Evolutionary conservation across 2,329 filamentous ascomycete species (phyloP).

Genomic region (Seiridium cupressi): DNA sequence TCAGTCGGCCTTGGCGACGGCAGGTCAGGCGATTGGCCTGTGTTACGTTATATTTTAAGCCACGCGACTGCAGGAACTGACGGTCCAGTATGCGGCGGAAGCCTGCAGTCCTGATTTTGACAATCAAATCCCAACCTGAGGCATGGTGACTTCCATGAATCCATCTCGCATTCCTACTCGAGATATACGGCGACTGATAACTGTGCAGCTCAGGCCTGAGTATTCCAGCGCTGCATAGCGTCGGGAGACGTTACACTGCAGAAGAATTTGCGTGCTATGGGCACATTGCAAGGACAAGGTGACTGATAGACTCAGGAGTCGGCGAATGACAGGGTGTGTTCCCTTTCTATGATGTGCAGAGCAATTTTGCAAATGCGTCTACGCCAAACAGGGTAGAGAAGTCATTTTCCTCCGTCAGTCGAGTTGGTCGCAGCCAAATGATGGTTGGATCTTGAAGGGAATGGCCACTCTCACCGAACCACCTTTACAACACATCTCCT

Average conservation of each 20-base stretch:
- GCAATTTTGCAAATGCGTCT: no score
- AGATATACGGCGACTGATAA: not conserved
- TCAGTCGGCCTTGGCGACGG: not conserved
- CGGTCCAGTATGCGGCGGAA: not conserved
- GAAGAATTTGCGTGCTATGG: not conserved
- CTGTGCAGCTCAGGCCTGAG: no score
- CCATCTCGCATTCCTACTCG: not conserved
- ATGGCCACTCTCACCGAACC: not conserved
- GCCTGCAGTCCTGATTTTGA: not conserved
- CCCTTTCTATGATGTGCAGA: no score
- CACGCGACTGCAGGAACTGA: constrained; percentile 7
- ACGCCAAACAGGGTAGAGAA: no score
- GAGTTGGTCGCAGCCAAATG: no score
- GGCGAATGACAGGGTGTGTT: no score
- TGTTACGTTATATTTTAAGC: not conserved
- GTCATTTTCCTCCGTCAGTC: no score
- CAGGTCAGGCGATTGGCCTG: constrained; percentile 7
- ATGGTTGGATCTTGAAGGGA: not conserved
- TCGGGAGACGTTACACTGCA: not conserved
- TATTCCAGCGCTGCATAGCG: not conserved
- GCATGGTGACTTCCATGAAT: no score
- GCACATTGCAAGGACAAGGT: not conserved
- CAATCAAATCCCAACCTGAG: no score
- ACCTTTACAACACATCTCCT: not conserved
- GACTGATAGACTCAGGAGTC: not conserved